Base-by-base conservation (phyloP, 2,329 filamentous ascomycete species). In the Rachicladosporium sp. region DNA sequence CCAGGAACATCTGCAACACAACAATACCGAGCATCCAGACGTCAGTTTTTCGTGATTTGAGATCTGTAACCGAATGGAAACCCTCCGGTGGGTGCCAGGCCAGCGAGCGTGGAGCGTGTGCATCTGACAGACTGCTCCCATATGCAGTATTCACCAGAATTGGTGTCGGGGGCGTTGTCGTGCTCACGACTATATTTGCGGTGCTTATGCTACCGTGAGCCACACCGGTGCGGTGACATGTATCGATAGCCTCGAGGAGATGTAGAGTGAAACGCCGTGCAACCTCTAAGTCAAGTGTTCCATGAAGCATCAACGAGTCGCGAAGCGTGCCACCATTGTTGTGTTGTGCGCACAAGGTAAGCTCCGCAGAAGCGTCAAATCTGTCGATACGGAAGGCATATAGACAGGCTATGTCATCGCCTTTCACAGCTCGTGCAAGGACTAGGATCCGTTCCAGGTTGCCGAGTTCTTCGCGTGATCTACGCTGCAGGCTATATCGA, bases 1-100 rank as follows among this genome's bases (percentile, higher is more conserved):
- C 91, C 57, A 95, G 89, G 3, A 91, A 74, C 86, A 96, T 95
- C 58, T 98, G 89, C 31, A 94, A 62, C 50, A 95, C 83, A 4
- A 95, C 74, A 23, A 95, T 76, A 4, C 91, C 91, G 52, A 98
- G 78, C 49, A 95, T 84, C 91, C 91, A 98, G 6, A 96, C 76
- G 57, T 96, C 91, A 0, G 86, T 85, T 58, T 94, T 94, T 52
- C 63, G 80, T 11, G 40, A 33, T 10, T 31, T n/a, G 15, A 32
- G 34, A 8, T 69, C 58, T 81, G 43, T 5, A 33, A 35, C n/a
- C 1, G 35, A 21, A 10, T 42, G 31, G 6, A 35, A 32, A 33
- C 29, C 38, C 37, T 51, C 47, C 7, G 50, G 44, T 10, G 50
- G 33, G 15, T 40, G 44, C 55, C 55, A 58, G 11, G 23, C 23